phyloP scores from a whole-genome alignment of 768 basidiomycete genomes.

The Boletellus ananiceps region DNA sequence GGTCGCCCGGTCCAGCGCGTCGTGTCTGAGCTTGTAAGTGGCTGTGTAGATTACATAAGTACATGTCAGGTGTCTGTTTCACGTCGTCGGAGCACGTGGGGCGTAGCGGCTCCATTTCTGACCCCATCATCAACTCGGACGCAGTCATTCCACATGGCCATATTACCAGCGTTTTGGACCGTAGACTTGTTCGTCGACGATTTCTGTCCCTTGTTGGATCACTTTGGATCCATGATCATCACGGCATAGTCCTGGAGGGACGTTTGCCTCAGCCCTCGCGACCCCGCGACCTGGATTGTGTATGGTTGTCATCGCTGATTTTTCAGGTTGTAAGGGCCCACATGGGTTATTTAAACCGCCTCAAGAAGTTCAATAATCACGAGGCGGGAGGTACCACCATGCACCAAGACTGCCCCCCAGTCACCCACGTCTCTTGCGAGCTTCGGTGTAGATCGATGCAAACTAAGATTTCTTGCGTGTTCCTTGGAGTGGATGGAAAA shows the following conservation, averaged over 20 bases:
- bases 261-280: slow-evolving; percentile 29
- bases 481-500: slow-evolving; percentile 34
- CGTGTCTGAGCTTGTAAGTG: too few species aligned
- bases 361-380: slow-evolving; percentile 38
- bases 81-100: too few species aligned
- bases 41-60: too few species aligned
- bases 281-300: slow-evolving; percentile 37
- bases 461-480: slow-evolving; percentile 29
- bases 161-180: slow-evolving; percentile 45
- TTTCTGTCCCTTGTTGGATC: slow-evolving; percentile 41
- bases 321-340: slow-evolving; percentile 27
- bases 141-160: slow-evolving; percentile 45
- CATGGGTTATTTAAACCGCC: slow-evolving; percentile 35
- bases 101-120: too few species aligned
- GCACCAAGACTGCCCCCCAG: slow-evolving; percentile 42
- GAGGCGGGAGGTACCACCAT: slow-evolving; percentile 43
- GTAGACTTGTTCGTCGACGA: slow-evolving; percentile 48
- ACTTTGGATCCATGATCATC: slow-evolving; percentile 44
- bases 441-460: slow-evolving; percentile 37
- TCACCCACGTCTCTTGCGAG: slow-evolving; percentile 39
- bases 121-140: slow-evolving; percentile 56
- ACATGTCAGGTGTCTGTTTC: slow-evolving; percentile 40
- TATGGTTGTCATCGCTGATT: slow-evolving; percentile 42
- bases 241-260: slow-evolving; percentile 41
- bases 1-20: too few species aligned